These are phyloP conservation scores for Globisporangium carolinianum DNA, from an alignment of 352 stramenopile genomes.

Conservation along the genomic window DNA sequence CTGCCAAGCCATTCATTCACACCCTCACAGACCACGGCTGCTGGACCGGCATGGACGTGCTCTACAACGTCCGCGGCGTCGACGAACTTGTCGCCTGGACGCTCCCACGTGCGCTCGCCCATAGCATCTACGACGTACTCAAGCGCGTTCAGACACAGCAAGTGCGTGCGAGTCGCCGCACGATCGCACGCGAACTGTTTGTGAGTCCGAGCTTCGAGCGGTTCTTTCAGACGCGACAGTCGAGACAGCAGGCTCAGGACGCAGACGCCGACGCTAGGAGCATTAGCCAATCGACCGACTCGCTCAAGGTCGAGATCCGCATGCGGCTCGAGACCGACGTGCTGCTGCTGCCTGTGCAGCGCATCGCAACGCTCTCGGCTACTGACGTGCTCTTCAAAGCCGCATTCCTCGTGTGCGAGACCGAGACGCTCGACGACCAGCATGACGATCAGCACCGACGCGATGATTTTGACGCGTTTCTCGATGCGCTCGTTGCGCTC, in stretches of 20 bases:
- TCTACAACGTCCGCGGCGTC: slow-evolving; percentile 41
- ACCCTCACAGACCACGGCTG: slow-evolving; percentile 37
- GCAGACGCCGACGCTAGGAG: no score
- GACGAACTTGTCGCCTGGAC: slow-evolving; percentile 49
- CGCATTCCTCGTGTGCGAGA: slow-evolving; percentile 31
- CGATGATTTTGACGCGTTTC: slow-evolving; percentile 17
- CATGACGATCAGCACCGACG: background rate
- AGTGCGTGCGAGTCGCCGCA: slow-evolving; percentile 28
- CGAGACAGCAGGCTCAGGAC: no score
- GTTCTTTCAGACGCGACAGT: slow-evolving; percentile 18
- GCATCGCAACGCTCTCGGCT: slow-evolving; percentile 10
- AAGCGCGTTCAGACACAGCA: slow-evolving; percentile 37
- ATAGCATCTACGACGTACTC: slow-evolving; percentile 48
- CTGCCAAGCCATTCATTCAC: slow-evolving; percentile 25
- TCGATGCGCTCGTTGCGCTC: slow-evolving; percentile 18
- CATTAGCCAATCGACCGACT: background rate
- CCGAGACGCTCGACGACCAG: background rate
- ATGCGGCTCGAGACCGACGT: slow-evolving; percentile 32
- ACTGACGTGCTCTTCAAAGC: slow-evolving; percentile 48
- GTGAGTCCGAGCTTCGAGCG: slow-evolving; percentile 35
- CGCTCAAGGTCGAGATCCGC: slow-evolving; percentile 19
- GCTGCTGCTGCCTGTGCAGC: slow-evolving; percentile 31
- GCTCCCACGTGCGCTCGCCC: slow-evolving; percentile 35
- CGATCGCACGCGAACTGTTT: slow-evolving; percentile 32
- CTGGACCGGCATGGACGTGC: slow-evolving; percentile 45